These are phyloP conservation scores for Cryphonectria parasitica DNA, from an alignment of 2,329 filamentous ascomycete genomes.

Conservation along the genomic window DNA sequence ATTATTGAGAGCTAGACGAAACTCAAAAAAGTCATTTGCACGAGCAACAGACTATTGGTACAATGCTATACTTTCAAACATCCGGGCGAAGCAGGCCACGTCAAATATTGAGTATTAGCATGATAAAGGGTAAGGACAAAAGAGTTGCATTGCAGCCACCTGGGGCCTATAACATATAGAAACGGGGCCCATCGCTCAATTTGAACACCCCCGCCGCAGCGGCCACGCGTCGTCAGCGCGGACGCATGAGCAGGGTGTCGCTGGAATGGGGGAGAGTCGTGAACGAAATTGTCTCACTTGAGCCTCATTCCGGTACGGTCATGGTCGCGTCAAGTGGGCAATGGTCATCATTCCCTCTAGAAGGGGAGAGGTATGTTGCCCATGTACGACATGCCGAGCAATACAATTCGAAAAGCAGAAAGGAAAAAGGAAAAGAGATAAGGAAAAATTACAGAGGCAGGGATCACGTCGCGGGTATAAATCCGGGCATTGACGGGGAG, in stretches of 20 bases:
- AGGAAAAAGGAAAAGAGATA: neutral
- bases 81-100: neutral
- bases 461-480: neutral
- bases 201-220: neutral
- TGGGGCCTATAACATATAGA: neutral
- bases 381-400: neutral
- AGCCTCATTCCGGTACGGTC: slow-evolving; percentile 6
- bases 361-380: neutral
- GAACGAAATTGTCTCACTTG: neutral
- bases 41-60: neutral
- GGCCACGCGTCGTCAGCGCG: slow-evolving; percentile 7
- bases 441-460: neutral
- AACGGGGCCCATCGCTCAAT: neutral
- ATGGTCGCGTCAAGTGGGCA: neutral
- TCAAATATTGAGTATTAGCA: neutral
- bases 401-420: neutral
- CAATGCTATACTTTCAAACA: neutral
- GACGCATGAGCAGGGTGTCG: neutral
- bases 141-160: neutral
- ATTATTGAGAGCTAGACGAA: slow-evolving; percentile 1
- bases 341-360: neutral
- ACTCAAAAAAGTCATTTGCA: neutral
- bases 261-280: slow-evolving; percentile 1
- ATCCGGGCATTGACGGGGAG: slow-evolving; percentile 2
- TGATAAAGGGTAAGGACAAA: neutral